phyloP scores from a whole-genome alignment of 257 asterid species.

The Leptodermis oblonga region DNA sequence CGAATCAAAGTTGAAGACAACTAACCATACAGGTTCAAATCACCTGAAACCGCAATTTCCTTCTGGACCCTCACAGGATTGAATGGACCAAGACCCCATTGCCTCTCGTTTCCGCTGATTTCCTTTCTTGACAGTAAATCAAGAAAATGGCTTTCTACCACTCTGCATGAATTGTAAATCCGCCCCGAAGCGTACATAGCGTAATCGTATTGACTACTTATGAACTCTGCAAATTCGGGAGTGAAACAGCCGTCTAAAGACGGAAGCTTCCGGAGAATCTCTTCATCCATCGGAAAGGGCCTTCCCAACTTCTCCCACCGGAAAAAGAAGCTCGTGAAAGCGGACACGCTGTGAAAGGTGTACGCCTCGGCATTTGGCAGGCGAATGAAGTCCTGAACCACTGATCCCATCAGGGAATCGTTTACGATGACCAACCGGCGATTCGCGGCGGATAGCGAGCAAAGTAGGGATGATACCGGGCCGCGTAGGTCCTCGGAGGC shows the following conservation, averaged over 20 bases:
- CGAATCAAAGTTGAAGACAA: too few species aligned
- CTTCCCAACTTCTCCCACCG: constrained; percentile 28
- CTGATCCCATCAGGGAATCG: constrained; percentile 51
- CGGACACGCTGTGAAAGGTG: constrained; percentile 43
- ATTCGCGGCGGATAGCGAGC: constrained; percentile 11
- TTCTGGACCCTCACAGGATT: constrained; percentile 41
- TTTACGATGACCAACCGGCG: constrained; percentile 41
- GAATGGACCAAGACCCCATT: constrained; percentile 76
- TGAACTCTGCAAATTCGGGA: constrained; percentile 33
- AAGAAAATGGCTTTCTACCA: constrained; percentile 40
- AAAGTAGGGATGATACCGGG: constrained; percentile 36
- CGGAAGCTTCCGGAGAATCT: constrained; percentile 16
- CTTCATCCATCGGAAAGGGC: constrained; percentile 28
- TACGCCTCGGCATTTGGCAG: constrained; percentile 41
- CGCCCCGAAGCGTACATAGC: constrained; percentile 26
- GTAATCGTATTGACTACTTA: constrained; percentile 3
- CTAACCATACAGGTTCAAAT: too few species aligned
- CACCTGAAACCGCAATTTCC: too few species aligned
- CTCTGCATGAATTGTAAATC: constrained; percentile 49
- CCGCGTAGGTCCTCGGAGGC: constrained; percentile 34
- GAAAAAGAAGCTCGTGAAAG: constrained; percentile 29
- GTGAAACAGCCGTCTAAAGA: constrained; percentile 38
- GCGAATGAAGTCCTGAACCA: constrained; percentile 31
- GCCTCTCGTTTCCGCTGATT: constrained; percentile 22
- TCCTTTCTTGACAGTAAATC: constrained; percentile 32